Evolutionary conservation across 352 stramenopile species (phyloP), one percentile per base, ranked within the genome.

Genomic region (Phytophthora hybrid): DNA sequence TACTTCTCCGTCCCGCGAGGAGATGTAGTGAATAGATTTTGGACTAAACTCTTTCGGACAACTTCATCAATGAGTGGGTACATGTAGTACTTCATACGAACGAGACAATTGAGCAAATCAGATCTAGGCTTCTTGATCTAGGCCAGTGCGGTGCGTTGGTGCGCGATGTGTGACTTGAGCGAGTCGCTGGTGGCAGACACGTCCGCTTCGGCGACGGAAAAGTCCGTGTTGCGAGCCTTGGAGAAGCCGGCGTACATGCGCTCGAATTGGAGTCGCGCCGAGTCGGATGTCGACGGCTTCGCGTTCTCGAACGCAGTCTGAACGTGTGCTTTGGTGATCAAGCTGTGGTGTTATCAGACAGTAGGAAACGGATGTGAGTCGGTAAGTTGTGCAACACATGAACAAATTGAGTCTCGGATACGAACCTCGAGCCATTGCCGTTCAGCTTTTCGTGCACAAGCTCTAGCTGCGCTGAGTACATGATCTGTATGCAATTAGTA

Each of bases 391-490:
- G 4, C 19, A 46, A 18, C 34, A 18, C 34, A 44, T 44, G 4
- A 44, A 44, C n/a, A 44, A 5, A 13, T 44, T 44, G 9, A 5
- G 34, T 44, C 0, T 44, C 10, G 34, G 26, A 61, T 41, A 87
- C 81, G 73, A 79, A 92, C 84, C 77, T 86, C 29, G 83, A 89
- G 32, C 66, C 55, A 13, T 90, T 65, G 19, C 78, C 70, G 14
- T 81, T 83, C n/a, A 97, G 82, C 62, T 93, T 93, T 53, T 97
- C 87, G 74, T 98, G 95, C 57, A 99, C 93, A 58, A 97, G 87
- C 71, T 97, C 89, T 6, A 99, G 81, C 57, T 98, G 94, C 7
- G 97, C 97, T n/a, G 94, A 97, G 77, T 98, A 97, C 85, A 99
- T 89, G 71, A 96, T 76, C 89, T 95, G 14, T n/a, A 39, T 34